Evolutionary conservation across 768 basidiomycete genomes (phyloP), one percentile per base, ranked within the genome.

Genomic region (Boletus coccyginus): DNA sequence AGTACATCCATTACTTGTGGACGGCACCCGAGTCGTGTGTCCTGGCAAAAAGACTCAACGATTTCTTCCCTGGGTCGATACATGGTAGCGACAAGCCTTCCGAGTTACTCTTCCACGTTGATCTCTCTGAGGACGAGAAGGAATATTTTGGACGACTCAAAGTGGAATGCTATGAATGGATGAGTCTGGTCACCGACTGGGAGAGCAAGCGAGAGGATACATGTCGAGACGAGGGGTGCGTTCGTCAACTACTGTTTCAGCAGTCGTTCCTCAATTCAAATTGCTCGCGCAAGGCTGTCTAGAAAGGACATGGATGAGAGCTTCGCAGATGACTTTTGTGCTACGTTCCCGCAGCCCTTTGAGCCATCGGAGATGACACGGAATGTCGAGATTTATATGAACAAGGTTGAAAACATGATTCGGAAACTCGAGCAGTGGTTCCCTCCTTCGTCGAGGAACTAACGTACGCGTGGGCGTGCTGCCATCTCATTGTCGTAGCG

Each of bases 1-100:
- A 71, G 70, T 61, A 72, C 21, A 55, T 72, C 1, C 62, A 72
- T 53, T 62, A 71, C 46, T 52, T 71, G 53, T 62, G 63, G 69
- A 62, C 62, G 1, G 57, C 67, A 11, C 64, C 67, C 5, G 71
- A 71, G 42, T 64, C 66, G 29, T 67, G 57, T 53, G 52, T 69
- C 10, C 42, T 71, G 0, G 48, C 43, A 17, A 55, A 55, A 38
- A 46, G 52, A 21, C 53, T 71, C 32, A 63, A 67, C 6, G 61
- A 71, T 49, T 63, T 68, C 41, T 73, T 71, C 38, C 71, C 69
- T 11, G 67, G 66, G 8, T 69, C 57, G 16, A 32, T 72, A 2
- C 35, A 52, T 9, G 60, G 52, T 19, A 1, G 31, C 3, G 21
- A 59, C 9, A 27, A 24, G 33, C 60, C 65, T 2, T 71, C 71